Base-by-base conservation (phyloP, 257 asterid species). In the Euphrasia confusa region DNA sequence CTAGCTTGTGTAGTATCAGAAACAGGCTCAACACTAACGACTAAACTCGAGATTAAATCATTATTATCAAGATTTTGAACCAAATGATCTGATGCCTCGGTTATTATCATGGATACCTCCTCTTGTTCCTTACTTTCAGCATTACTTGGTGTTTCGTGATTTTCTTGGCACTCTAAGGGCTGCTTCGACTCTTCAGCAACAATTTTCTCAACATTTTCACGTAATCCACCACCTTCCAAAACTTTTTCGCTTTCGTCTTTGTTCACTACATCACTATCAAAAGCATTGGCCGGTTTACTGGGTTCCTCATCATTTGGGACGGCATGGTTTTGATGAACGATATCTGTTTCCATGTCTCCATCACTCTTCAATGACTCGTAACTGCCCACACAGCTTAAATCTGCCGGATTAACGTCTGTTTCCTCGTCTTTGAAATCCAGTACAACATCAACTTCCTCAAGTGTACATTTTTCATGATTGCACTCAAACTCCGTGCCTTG, bases 361-460 rank as follows among this genome's bases (percentile, higher is more conserved):
- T 68, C 76, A 49, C 39, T 67, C 65, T 67, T 68, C 60, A 63
- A 26, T 35, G 62, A 57, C 65, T 73, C 78, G 26, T 60, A 67
- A 54, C 68, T 67, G 65, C 53, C 73, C 61, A 69, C 37, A 69
- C 42, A 61, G 52, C 65, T 57, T 27, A 72, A 60, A 71, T 71
- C 58, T 33, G 42, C 64, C 30, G 48, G 66, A 71, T 71, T 68
- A 72, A 72, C 14, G 54, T 53, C 66, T 32, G 61, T 37, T 58
- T 18, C 64, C 66, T 67, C 78, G 35, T 59, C 74, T 40, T 69
- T 71, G 63, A 77, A 63, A 74, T 72, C 80, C 63, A 79, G 52
- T 49, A 71, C 81, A 44, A 45, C 72, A 66, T 74, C 79, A 55
- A 82, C 69, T 54, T 79, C 80, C 76, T 74, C 70, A 57, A 45